Conservation (phyloP, 169 alveolate species). For the Plasmodium coatneyi region DNA sequence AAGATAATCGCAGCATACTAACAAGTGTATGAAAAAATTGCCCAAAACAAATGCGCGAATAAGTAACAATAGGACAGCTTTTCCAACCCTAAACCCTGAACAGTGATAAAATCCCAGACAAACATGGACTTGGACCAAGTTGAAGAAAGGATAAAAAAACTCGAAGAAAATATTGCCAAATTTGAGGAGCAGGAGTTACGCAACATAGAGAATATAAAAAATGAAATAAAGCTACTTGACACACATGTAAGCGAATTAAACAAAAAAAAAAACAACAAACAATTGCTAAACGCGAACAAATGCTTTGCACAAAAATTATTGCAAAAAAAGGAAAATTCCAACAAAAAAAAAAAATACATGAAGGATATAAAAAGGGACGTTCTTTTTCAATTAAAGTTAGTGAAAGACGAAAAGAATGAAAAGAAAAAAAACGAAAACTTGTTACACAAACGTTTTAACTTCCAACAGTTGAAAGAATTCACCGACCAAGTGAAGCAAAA, state of each 20-base stretch:
- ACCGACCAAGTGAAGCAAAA: slow-evolving; percentile 29
- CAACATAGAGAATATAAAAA: slow-evolving; percentile 29
- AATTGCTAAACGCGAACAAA: slow-evolving; percentile 7
- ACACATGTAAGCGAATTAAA: slow-evolving; percentile 7
- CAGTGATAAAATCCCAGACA: neutral
- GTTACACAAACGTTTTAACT: slow-evolving; percentile 2
- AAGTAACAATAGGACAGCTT: neutral
- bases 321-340: slow-evolving; percentile 6
- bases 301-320: slow-evolving; percentile 20
- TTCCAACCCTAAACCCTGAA: neutral
- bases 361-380: slow-evolving; percentile 26
- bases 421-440: slow-evolving; percentile 18
- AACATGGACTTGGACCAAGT: slow-evolving; percentile 37
- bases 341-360: slow-evolving; percentile 20
- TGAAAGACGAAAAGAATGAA: slow-evolving; percentile 14
- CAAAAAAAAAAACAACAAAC: slow-evolving; percentile 9
- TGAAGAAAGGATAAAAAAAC: slow-evolving; percentile 38
- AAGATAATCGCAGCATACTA: neutral
- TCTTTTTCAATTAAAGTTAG: slow-evolving; percentile 6
- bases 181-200: slow-evolving; percentile 4
- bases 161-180: slow-evolving; percentile 32
- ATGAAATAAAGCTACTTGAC: slow-evolving; percentile 15
- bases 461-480: slow-evolving; percentile 1
- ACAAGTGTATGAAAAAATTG: neutral
- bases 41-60: neutral